Evolutionary conservation across 176 grass and related monocot genomes (phyloP).

Genomic region (Dendrocalamus sinicus): DNA sequence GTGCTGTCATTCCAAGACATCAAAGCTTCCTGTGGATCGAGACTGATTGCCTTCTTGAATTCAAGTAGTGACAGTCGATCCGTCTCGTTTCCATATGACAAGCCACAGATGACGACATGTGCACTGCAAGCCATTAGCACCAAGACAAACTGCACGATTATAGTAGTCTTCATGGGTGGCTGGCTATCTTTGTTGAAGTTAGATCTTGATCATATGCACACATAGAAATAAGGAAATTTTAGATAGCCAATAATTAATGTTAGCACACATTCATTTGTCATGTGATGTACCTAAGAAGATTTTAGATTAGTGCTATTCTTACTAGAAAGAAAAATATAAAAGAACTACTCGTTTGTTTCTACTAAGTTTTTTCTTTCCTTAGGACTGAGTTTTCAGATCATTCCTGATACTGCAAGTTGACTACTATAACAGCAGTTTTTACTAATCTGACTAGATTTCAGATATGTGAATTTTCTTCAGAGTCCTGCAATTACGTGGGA

Average conservation of each 20-base stretch:
- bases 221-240: not conserved
- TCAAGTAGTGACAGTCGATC: too few species aligned
- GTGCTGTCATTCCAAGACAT: conserved; percentile 53
- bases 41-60: not conserved
- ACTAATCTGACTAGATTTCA: not conserved
- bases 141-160: too few species aligned
- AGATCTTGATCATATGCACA: not conserved
- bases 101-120: too few species aligned
- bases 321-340: rapidly evolving
- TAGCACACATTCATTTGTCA: not conserved
- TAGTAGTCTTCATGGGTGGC: too few species aligned
- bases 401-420: not conserved
- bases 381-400: not conserved
- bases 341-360: too few species aligned
- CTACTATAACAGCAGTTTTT: not conserved
- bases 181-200: too few species aligned
- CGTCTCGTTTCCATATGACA: too few species aligned
- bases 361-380: too few species aligned
- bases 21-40: conserved; percentile 29
- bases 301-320: too few species aligned
- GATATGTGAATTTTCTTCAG: not conserved
- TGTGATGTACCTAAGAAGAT: too few species aligned
- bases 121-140: too few species aligned
- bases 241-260: not conserved
- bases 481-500: not conserved